Evolutionary conservation across 306 rosid genomes (phyloP).

Genomic region (Vigna unguiculata): DNA sequence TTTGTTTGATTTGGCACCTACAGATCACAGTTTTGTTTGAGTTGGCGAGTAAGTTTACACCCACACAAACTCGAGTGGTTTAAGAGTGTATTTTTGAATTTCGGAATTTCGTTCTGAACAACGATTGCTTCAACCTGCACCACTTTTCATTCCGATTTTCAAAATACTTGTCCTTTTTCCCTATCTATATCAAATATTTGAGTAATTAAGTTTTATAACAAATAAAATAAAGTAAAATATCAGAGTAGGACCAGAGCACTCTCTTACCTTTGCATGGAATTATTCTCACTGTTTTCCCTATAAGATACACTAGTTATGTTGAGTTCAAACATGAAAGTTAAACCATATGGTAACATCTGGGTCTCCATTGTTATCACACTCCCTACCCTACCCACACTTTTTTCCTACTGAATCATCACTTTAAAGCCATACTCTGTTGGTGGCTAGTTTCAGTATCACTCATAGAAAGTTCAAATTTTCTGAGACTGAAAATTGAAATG

Average conservation of each 20-base stretch:
- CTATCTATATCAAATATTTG: conserved; percentile 29
- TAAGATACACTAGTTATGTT: neutral
- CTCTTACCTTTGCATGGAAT: conserved; percentile 53
- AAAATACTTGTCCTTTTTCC: conserved; percentile 51
- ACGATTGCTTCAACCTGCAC: conserved; percentile 54
- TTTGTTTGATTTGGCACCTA: too few species aligned
- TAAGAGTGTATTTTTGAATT: conserved; percentile 26
- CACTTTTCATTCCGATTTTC: conserved; percentile 46
- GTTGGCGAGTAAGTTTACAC: conserved; percentile 28
- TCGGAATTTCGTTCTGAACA: conserved; percentile 42
- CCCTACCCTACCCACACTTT: conserved; percentile 34
- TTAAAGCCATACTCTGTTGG: neutral
- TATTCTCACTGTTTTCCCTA: neutral
- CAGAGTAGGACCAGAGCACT: conserved; percentile 34
- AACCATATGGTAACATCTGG: conserved; percentile 37
- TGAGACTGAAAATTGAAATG: conserved; percentile 50
- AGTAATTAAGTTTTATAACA: too few species aligned
- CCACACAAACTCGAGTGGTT: conserved; percentile 31
- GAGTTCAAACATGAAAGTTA: conserved; percentile 31
- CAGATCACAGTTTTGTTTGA: too few species aligned
- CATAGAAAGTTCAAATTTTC: conserved; percentile 21
- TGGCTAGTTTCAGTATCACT: conserved; percentile 19
- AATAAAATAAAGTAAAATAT: neutral
- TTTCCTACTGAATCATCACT: conserved; percentile 39
- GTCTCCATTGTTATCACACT: conserved; percentile 44